phyloP scores from a whole-genome alignment of 495 filamentous ascomycete species.

The Hyaloscypha hepaticicola region DNA sequence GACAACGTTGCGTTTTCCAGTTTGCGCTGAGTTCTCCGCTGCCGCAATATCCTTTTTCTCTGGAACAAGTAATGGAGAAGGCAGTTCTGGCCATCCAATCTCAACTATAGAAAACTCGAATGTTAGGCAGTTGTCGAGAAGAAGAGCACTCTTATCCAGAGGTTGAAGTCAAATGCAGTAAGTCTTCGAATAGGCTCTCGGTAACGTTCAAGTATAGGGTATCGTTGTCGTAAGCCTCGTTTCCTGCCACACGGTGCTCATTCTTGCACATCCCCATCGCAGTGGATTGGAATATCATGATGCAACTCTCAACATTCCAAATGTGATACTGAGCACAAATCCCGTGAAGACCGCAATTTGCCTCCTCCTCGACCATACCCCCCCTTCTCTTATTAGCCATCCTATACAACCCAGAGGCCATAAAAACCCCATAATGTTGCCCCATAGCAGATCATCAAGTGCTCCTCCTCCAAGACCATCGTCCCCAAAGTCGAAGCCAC shows the following conservation, averaged over 20 bases:
- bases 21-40: no score
- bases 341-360: constrained; percentile 82
- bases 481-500: constrained; percentile 36
- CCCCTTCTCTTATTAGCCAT: constrained; percentile 85
- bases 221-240: neutral
- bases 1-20: no score
- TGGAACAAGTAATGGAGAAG: no score
- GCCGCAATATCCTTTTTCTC: no score
- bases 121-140: no score
- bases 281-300: constrained; percentile 16
- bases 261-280: neutral
- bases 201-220: neutral
- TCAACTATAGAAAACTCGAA: no score
- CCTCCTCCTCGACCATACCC: constrained; percentile 80
- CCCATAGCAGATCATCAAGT: constrained; percentile 83
- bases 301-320: constrained; percentile 52
- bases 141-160: no score
- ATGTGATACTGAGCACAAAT: constrained; percentile 68
- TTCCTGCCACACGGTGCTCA: neutral
- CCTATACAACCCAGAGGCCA: constrained; percentile 85
- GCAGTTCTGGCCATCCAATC: no score
- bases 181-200: neutral
- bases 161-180: neutral
- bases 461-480: constrained; percentile 37
- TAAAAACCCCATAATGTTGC: constrained; percentile 87